Conservation (phyloP, 768 basidiomycete species). For the Mycena alexandri region DNA sequence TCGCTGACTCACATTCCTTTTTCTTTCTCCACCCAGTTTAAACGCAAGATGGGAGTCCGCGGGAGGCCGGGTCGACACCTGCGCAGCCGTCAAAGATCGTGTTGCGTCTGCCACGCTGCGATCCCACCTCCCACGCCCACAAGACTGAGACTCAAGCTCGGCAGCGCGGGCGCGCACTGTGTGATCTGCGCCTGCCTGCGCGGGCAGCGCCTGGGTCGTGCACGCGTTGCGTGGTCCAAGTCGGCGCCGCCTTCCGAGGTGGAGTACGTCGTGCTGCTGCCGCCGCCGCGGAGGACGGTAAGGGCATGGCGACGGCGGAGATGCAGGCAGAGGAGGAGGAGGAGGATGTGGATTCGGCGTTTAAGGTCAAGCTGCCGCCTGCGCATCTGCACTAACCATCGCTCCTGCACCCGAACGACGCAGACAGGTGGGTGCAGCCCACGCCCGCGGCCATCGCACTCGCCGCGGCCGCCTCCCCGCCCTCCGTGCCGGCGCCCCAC, state of each 20-base stretch:
- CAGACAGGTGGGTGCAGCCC: constrained; percentile 38
- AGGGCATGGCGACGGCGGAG: constrained; percentile 7
- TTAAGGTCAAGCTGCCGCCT: constrained; percentile 29
- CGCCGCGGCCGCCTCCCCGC: constrained; percentile 24
- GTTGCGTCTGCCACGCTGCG: no score
- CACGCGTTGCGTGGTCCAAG: constrained; percentile 17
- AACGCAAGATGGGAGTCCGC: no score
- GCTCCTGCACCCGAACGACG: constrained; percentile 34
- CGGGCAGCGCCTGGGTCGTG: constrained; percentile 35
- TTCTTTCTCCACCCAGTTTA: no score
- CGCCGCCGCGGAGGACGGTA: constrained; percentile 21
- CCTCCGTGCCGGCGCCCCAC: constrained; percentile 9
- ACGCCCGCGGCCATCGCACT: constrained; percentile 28
- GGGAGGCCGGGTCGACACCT: no score
- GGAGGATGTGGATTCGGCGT: constrained; percentile 18
- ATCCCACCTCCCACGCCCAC: no score
- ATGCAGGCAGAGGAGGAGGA: constrained; percentile 6
- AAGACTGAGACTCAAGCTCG: no score
- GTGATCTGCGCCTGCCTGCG: constrained; percentile 81
- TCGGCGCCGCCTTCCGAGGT: constrained; percentile 36
- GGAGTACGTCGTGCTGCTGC: constrained; percentile 32
- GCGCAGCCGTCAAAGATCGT: no score
- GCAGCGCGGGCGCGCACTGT: no score
- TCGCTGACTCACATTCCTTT: no score
- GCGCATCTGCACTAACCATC: constrained; percentile 11